Percentiles rank a stretch among this genome's conserved stretches.
Evolutionary conservation across 2,329 filamentous ascomycete genomes (phyloP).

Genomic region (Tympanopsis confertula): DNA sequence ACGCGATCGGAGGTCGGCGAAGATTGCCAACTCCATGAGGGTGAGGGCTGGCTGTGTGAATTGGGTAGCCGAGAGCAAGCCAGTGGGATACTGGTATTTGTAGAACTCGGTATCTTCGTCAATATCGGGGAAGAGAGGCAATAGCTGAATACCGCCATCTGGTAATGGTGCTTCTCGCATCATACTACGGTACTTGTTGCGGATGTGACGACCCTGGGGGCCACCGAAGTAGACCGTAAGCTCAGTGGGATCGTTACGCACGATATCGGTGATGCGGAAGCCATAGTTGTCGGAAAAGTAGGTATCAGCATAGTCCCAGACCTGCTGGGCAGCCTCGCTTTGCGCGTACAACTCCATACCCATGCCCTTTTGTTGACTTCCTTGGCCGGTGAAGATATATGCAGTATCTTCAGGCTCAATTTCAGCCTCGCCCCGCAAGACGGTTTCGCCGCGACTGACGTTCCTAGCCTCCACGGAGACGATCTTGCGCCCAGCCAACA

Average conservation of each 20-base stretch:
- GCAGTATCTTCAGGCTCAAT: slow-evolving; percentile 18
- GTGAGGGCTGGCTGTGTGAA: slow-evolving; percentile 20
- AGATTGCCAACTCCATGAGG: slow-evolving; percentile 14
- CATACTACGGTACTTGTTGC: slow-evolving; percentile 19
- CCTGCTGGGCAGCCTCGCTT: slow-evolving; percentile 13
- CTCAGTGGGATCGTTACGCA: slow-evolving; percentile 21
- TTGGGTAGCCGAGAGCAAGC: slow-evolving; percentile 18
- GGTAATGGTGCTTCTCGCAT: slow-evolving; percentile 4
- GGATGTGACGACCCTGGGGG: slow-evolving; percentile 13
- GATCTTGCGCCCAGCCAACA: slow-evolving; percentile 18
- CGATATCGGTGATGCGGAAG: slow-evolving; percentile 19
- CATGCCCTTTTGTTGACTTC: slow-evolving; percentile 23
- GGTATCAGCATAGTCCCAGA: slow-evolving; percentile 23
- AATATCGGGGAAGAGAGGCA: slow-evolving; percentile 7
- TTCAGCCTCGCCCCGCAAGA: slow-evolving; percentile 15
- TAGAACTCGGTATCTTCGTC: slow-evolving; percentile 12
- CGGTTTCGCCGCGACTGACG: slow-evolving; percentile 13
- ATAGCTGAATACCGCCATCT: slow-evolving; percentile 5
- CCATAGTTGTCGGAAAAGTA: slow-evolving; percentile 18
- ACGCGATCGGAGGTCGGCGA: slow-evolving; percentile 12
- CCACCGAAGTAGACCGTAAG: slow-evolving; percentile 24
- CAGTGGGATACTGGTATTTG: slow-evolving; percentile 12
- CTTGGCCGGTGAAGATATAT: slow-evolving; percentile 27
- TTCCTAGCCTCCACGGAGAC: slow-evolving; percentile 18
- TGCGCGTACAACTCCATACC: slow-evolving; percentile 26